Percentiles rank a stretch among this genome's conserved stretches.
Evolutionary conservation across 1,139 yeast species (phyloP).

Genomic region (Meyerozyma smithsonii): DNA sequence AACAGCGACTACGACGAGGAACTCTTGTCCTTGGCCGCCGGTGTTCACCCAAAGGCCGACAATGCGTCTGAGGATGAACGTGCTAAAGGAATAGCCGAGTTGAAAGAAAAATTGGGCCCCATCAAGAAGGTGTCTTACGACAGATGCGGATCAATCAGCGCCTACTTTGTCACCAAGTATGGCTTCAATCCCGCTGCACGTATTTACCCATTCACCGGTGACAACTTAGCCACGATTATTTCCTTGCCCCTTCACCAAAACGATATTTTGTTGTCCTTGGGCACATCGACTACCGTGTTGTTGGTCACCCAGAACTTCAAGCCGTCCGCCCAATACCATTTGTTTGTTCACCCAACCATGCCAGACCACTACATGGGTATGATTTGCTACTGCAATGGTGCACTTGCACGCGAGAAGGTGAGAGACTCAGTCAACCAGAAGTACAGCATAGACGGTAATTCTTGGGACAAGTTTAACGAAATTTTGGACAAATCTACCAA

Average conservation of each 20-base stretch:
- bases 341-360: slow-evolving; percentile 83
- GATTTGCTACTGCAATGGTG: slow-evolving; percentile 92
- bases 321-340: slow-evolving; percentile 79
- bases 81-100: slow-evolving; percentile 29
- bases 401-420: slow-evolving; percentile 77
- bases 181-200: slow-evolving; percentile 52
- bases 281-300: slow-evolving; percentile 85
- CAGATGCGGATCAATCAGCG: slow-evolving; percentile 42
- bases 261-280: slow-evolving; percentile 77
- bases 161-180: slow-evolving; percentile 59
- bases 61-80: slow-evolving; percentile 14
- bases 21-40: slow-evolving; percentile 34
- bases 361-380: slow-evolving; percentile 82
- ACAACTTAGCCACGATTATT: slow-evolving; percentile 82
- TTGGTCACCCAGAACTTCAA: slow-evolving; percentile 72
- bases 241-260: slow-evolving; percentile 73
- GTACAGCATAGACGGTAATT: slow-evolving; percentile 25
- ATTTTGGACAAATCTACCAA: slow-evolving; percentile 37
- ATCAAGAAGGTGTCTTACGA: slow-evolving; percentile 45
- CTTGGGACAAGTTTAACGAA: slow-evolving; percentile 67
- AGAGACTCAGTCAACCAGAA: slow-evolving; percentile 58
- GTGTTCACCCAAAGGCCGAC: slow-evolving; percentile 16
- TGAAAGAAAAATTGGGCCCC: slow-evolving; percentile 47
- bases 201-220: slow-evolving; percentile 78
- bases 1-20: slow-evolving; percentile 49